Conservation (phyloP, 192 early-diverging fungal species). For the Linderina pennispora region DNA sequence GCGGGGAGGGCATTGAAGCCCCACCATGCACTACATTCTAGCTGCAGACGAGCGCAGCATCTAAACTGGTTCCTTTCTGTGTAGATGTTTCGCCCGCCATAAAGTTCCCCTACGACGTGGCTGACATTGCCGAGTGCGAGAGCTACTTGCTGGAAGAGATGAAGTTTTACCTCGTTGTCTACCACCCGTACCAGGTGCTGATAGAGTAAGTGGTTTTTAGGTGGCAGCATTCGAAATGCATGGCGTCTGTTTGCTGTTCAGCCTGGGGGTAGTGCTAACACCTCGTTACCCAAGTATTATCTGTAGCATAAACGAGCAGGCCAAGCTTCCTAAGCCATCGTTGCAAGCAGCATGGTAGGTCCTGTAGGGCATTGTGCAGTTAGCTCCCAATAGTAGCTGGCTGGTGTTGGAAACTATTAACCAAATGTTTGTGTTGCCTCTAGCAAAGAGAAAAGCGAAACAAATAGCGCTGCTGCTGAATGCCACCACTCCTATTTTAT, state of each 20-base stretch:
- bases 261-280: no score
- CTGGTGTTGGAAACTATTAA: no score
- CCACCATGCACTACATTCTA: no score
- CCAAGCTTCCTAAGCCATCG: constrained; percentile 24
- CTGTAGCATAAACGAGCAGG: constrained; percentile 25
- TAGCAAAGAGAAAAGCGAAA: no score
- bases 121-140: constrained; percentile 86
- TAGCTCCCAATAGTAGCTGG: no score
- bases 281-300: not conserved
- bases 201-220: constrained; percentile 54
- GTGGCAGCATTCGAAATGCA: not conserved
- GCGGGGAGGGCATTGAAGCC: no score
- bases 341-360: constrained; percentile 49
- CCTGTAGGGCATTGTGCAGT: no score
- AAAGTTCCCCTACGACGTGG: constrained; percentile 56
- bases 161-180: constrained; percentile 83
- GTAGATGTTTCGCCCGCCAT: constrained; percentile 32
- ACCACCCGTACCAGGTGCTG: constrained; percentile 81
- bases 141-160: constrained; percentile 88
- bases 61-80: not conserved
- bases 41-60: no score
- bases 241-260: not conserved
- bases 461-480: no score
- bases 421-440: no score
- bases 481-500: no score